A percentile compares a stretch with the other conserved stretches of the same genome.
These are phyloP conservation scores for Phytopythium chamaehyphon DNA, from an alignment of 352 stramenopile species.

Conservation along the genomic window DNA sequence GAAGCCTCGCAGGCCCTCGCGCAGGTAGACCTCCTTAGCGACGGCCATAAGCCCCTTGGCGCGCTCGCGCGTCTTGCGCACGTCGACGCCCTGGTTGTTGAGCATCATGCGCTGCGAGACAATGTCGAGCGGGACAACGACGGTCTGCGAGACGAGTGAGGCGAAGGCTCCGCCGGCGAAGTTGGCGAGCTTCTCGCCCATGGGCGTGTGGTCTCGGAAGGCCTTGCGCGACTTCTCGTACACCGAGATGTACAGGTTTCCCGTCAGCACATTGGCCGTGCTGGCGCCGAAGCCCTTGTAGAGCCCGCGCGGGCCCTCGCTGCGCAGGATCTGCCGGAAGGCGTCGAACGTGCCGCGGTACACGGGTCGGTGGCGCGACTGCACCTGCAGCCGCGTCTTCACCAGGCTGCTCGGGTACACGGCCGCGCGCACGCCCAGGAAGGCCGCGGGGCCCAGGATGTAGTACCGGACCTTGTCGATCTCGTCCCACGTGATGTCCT, in stretches of 20 bases:
- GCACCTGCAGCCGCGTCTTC: conserved; percentile 86
- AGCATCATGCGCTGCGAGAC: conserved; percentile 90
- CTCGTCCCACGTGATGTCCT: conserved; percentile 88
- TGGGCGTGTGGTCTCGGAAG: conserved; percentile 51
- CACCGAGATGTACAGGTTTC: conserved; percentile 88
- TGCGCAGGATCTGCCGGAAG: conserved; percentile 76
- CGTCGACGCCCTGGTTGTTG: conserved; percentile 62
- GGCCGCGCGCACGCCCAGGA: conserved; percentile 73
- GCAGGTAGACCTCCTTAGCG: conserved; percentile 54
- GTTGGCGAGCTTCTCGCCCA: conserved; percentile 65
- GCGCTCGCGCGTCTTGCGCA: conserved; percentile 51
- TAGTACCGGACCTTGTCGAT: conserved; percentile 88
- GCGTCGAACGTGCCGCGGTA: conserved; percentile 83
- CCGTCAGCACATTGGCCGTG: conserved; percentile 79
- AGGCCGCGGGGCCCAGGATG: conserved; percentile 76
- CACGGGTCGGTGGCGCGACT: conserved; percentile 59
- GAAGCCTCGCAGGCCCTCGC: conserved; percentile 71
- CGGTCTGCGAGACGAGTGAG: conserved; percentile 80
- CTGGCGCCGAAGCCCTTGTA: conserved; percentile 89
- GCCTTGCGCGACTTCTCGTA: conserved; percentile 83
- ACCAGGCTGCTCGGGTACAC: conserved; percentile 88
- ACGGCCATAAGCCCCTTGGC: conserved; percentile 56
- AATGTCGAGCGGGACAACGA: conserved; percentile 86
- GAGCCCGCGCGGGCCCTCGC: conserved; percentile 70
- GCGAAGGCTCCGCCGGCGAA: conserved; percentile 72